phyloP scores from a whole-genome alignment of 768 basidiomycete genomes.

The Hygrophorus pudorinus region DNA sequence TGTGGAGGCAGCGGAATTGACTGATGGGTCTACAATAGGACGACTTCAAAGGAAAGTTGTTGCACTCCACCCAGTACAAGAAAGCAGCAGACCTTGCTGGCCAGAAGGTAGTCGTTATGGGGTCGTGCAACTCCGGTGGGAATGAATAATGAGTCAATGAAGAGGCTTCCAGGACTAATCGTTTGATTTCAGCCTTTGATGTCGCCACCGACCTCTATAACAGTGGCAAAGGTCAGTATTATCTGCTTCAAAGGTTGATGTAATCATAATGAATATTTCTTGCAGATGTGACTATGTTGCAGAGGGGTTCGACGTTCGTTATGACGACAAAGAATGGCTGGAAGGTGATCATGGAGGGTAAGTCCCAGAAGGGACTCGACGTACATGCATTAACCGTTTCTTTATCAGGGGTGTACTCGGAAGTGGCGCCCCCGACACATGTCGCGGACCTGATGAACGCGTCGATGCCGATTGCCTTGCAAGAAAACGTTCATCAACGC shows the following conservation, averaged over 20 bases:
- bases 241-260: background rate
- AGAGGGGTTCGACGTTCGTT: slow-evolving; percentile 46
- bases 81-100: slow-evolving; percentile 37
- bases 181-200: slow-evolving; percentile 27
- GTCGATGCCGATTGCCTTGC: slow-evolving; percentile 30
- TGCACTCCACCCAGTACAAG: slow-evolving; percentile 44
- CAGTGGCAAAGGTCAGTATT: slow-evolving; percentile 30
- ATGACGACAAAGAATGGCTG: slow-evolving; percentile 37
- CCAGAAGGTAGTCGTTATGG: slow-evolving; percentile 54
- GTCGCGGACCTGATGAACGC: slow-evolving; percentile 41
- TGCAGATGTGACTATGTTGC: slow-evolving; percentile 34
- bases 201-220: slow-evolving; percentile 32
- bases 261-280: slow-evolving; percentile 2
- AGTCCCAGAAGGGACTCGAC: background rate
- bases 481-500: slow-evolving; percentile 18
- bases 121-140: slow-evolving; percentile 47
- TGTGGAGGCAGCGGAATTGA: background rate
- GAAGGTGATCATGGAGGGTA: slow-evolving; percentile 18
- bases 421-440: slow-evolving; percentile 38
- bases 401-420: slow-evolving; percentile 30
- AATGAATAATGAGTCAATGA: no score
- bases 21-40: slow-evolving; percentile 20
- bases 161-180: no score
- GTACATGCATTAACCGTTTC: background rate
- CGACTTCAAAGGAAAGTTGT: slow-evolving; percentile 35